Conservation (phyloP, 495 filamentous ascomycete species). For the Penicillium tannophilum region DNA sequence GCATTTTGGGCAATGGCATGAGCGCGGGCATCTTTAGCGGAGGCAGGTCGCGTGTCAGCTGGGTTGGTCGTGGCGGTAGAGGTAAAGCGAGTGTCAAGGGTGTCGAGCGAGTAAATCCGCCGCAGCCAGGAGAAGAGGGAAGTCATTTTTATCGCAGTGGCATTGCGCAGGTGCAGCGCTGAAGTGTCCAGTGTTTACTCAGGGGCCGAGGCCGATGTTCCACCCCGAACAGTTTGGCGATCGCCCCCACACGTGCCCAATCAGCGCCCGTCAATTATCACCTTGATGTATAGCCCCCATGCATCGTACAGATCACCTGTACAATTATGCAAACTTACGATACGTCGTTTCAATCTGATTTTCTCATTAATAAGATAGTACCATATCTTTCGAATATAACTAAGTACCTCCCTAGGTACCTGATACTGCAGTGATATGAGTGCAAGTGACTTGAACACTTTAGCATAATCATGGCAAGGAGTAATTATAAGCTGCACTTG, state of each 20-base stretch:
- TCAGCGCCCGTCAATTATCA: slow-evolving; percentile 16
- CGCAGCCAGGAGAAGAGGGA: slow-evolving; percentile 39
- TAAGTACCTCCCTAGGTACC: too few relatives aligned
- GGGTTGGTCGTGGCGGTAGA: slow-evolving; percentile 63
- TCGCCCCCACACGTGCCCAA: slow-evolving; percentile 8
- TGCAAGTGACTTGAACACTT: too few relatives aligned
- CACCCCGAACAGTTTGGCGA: neutral
- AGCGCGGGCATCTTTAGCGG: slow-evolving; percentile 49
- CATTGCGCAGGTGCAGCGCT: slow-evolving; percentile 30
- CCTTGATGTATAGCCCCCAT: neutral
- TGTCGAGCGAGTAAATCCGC: slow-evolving; percentile 80
- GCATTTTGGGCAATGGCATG: slow-evolving; percentile 47
- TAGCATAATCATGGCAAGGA: too few relatives aligned
- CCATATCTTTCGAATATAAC: too few relatives aligned
- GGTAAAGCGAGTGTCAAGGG: slow-evolving; percentile 90
- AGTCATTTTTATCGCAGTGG: slow-evolving; percentile 39
- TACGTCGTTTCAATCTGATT: too few relatives aligned
- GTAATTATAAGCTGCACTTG: too few relatives aligned
- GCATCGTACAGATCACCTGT: too few relatives aligned
- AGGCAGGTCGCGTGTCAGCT: slow-evolving; percentile 43
- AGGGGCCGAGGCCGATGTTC: slow-evolving; percentile 14
- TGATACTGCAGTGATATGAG: too few relatives aligned
- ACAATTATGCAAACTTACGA: too few relatives aligned
- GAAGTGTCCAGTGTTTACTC: slow-evolving; percentile 12
- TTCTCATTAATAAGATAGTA: too few relatives aligned